Evolutionary conservation across 306 rosid species (phyloP).

Genomic region (Oxytropis ochrocephala): DNA sequence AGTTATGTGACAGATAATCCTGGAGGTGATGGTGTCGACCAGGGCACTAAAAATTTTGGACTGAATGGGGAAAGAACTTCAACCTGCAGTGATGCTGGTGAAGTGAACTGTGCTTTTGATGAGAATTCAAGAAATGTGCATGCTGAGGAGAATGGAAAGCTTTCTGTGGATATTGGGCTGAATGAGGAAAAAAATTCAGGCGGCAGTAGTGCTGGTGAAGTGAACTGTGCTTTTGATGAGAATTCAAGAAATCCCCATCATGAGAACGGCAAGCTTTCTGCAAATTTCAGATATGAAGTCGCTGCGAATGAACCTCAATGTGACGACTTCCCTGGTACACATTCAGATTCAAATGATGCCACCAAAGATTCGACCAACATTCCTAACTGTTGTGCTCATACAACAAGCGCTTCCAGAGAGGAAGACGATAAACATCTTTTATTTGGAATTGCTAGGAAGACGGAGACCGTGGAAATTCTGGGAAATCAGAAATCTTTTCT

Average conservation of each 20-base stretch:
- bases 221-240: slow-evolving; percentile 3
- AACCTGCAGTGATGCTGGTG: slow-evolving; percentile 16
- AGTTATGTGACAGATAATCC: slow-evolving; percentile 15
- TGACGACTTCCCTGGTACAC: slow-evolving; percentile 22
- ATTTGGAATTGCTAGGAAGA: slow-evolving; percentile 30
- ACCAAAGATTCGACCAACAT: slow-evolving; percentile 8
- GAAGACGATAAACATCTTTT: slow-evolving; percentile 33
- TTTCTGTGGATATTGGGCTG: slow-evolving; percentile 21
- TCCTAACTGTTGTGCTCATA: slow-evolving; percentile 40
- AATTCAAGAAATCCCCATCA: slow-evolving; percentile 21
- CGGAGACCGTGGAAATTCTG: slow-evolving; percentile 30
- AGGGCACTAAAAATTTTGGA: slow-evolving; percentile 21
- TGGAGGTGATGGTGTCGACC: slow-evolving; percentile 1
- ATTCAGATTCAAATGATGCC: slow-evolving; percentile 23
- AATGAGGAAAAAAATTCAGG: slow-evolving; percentile 22
- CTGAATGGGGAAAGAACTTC: slow-evolving; percentile 23
- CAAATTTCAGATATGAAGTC: slow-evolving; percentile 14
- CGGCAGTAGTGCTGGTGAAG: slow-evolving; percentile 16
- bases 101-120: background rate
- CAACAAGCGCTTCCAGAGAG: slow-evolving; percentile 16
- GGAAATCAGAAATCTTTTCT: slow-evolving; percentile 56
- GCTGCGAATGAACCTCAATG: slow-evolving; percentile 17
- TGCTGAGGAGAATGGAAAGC: slow-evolving; percentile 31
- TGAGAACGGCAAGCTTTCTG: slow-evolving; percentile 31
- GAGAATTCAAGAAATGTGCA: slow-evolving; percentile 25